phyloP scores from a whole-genome alignment of 1,139 yeast genomes.

The Nematodospora anomalae region DNA sequence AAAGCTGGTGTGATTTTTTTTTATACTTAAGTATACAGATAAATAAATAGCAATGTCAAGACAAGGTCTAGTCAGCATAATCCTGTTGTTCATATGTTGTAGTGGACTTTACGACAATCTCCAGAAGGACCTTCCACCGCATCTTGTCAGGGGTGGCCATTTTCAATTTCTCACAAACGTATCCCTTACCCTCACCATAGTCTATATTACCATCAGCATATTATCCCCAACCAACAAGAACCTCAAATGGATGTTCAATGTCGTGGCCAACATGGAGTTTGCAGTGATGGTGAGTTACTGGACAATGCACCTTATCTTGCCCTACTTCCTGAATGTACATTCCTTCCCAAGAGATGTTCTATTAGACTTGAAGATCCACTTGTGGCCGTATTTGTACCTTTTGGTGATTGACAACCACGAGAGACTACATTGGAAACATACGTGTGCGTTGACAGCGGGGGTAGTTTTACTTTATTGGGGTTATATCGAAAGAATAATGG shows the following conservation, averaged over 20 bases:
- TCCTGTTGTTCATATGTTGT: slow-evolving; percentile 9
- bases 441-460: slow-evolving; percentile 7
- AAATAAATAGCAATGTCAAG: slow-evolving; percentile 7
- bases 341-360: slow-evolving; percentile 17
- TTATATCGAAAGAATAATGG: slow-evolving; percentile 13
- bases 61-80: slow-evolving; percentile 9
- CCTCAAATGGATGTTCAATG: slow-evolving; percentile 11
- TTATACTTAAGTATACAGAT: too few relatives aligned
- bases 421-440: slow-evolving; percentile 2
- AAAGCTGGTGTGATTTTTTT: too few relatives aligned
- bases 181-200: slow-evolving; percentile 22
- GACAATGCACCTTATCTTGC: slow-evolving; percentile 20
- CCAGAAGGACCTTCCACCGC: slow-evolving; percentile 33
- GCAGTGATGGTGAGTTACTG: slow-evolving; percentile 26
- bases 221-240: slow-evolving; percentile 1
- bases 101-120: slow-evolving; percentile 13
- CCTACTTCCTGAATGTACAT: slow-evolving; percentile 21
- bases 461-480: slow-evolving; percentile 11
- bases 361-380: slow-evolving; percentile 25
- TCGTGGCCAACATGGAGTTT: slow-evolving; percentile 21
- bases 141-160: slow-evolving; percentile 53
- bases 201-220: slow-evolving; percentile 7
- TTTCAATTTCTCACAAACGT: slow-evolving; percentile 64
- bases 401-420: slow-evolving; percentile 8
- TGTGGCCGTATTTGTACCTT: slow-evolving; percentile 22